phyloP scores from a whole-genome alignment of 176 grass and related monocot species.

The Melocanna baccifera region DNA sequence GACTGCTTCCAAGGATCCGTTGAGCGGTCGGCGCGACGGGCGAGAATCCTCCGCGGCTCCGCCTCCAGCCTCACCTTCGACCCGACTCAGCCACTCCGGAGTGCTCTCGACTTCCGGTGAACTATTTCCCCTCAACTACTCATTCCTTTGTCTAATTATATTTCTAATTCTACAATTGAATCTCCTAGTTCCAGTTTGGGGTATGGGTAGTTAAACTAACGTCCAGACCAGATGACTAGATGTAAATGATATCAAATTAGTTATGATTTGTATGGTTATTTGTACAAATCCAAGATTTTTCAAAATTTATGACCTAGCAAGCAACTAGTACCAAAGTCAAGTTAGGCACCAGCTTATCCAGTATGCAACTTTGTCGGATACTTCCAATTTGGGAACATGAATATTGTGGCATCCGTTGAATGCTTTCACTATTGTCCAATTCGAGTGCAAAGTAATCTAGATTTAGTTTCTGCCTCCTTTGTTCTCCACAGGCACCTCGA shows the following conservation, averaged over 20 bases:
- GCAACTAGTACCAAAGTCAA: background rate
- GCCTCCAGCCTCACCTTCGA: background rate
- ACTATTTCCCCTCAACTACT: background rate
- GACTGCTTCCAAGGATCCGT: no score
- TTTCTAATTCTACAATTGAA: no score
- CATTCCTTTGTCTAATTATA: no score
- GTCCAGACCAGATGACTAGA: no score
- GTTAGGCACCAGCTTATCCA: background rate
- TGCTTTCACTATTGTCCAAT: background rate
- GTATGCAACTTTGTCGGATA: background rate
- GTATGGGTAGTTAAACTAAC: no score
- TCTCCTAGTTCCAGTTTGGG: no score
- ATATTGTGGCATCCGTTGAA: background rate
- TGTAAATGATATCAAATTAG: no score
- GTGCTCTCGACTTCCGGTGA: background rate
- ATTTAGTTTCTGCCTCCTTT: background rate
- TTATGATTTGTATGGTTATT: no score
- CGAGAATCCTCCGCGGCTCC: no score
- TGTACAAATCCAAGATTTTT: no score
- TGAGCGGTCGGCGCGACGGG: no score
- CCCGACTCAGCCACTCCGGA: no score
- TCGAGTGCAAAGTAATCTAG: background rate
- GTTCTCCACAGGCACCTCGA: conserved; percentile 15
- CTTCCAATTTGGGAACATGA: background rate
- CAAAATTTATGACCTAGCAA: background rate